A percentile compares a stretch with the other conserved stretches of the same genome.
Conservation (phyloP, 495 filamentous ascomycete genomes). For the Lasiosphaeris hirsuta region DNA sequence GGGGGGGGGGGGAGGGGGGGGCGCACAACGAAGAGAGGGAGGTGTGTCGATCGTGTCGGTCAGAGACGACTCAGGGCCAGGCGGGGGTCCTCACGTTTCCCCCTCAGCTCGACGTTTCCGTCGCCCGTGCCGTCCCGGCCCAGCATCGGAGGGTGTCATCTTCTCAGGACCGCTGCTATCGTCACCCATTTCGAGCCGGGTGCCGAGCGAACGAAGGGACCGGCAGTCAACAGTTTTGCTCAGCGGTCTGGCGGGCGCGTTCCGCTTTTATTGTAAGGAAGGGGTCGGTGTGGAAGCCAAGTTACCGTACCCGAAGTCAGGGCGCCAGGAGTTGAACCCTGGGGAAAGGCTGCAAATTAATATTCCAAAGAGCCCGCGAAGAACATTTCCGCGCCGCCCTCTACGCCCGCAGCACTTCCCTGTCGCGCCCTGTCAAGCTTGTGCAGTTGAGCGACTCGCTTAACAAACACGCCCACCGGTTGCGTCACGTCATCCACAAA, state of each 20-base stretch:
- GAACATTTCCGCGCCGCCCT: slow-evolving; percentile 10
- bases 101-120: neutral
- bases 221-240: slow-evolving; percentile 12
- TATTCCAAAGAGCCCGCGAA: slow-evolving; percentile 12
- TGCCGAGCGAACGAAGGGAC: neutral
- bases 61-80: neutral
- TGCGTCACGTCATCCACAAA: slow-evolving; percentile 27
- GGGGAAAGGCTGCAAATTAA: slow-evolving; percentile 18
- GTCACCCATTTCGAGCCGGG: neutral
- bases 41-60: slow-evolving; percentile 8
- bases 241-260: neutral
- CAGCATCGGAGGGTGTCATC: neutral
- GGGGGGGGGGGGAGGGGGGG: too few species aligned
- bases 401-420: neutral
- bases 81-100: neutral
- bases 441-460: slow-evolving; percentile 16
- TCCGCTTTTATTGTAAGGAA: neutral
- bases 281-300: slow-evolving; percentile 5
- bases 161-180: neutral
- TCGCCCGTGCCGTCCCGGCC: neutral
- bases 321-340: neutral
- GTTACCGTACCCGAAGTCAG: slow-evolving; percentile 14
- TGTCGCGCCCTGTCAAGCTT: neutral
- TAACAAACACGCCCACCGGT: slow-evolving; percentile 11
- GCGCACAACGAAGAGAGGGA: neutral